Evolutionary conservation across 352 stramenopile genomes (phyloP), one percentile per base, ranked within the genome.

Genomic region (Phytophthora niederhauseri): DNA sequence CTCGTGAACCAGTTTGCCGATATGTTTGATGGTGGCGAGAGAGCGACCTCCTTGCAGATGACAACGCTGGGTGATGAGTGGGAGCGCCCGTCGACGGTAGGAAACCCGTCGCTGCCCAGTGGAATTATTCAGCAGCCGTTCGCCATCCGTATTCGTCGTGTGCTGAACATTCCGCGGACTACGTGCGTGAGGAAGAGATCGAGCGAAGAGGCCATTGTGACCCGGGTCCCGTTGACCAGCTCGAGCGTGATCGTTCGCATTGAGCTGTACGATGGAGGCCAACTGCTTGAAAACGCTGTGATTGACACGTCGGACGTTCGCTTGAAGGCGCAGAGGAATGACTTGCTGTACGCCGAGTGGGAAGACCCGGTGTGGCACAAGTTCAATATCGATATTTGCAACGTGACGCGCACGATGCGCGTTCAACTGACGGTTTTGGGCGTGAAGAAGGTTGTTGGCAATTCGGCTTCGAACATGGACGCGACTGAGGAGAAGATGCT

Each of bases 151-250:
- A 82, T 94, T 58, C 74, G 81, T 30, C 87, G 84, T 2, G 80
- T 94, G 8, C 57, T 93, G 20, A 94, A 94, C 68, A 94, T 94
- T 51, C 86, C 87, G 7, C 84, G 84, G 5, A 78, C 66, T 14
- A 93, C 85, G 0, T 89, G 78, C 46, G 65, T 82, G 6, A 64
- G 76, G 6, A 92, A 89, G 57, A 77, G 84, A 45, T 81, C 83
- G 3, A 89, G 77, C 34, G 82, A 94, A 60, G 82, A 89, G 22
- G 76, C 84, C 0, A 78, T 70, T 6, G 30, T 91, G 17, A 79
- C 78, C 22, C 68, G 62, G 24, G 66, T 81, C 6, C 73, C 77
- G 6, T 68, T 93, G 9, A 71, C 72, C n/a, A 86, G 76, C n/a
- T 78, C 83, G 7, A 91, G 76, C 48, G 79, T 91, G 11, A 72